Conservation (phyloP, 768 basidiomycete species). For the Lyophyllum decastes region DNA sequence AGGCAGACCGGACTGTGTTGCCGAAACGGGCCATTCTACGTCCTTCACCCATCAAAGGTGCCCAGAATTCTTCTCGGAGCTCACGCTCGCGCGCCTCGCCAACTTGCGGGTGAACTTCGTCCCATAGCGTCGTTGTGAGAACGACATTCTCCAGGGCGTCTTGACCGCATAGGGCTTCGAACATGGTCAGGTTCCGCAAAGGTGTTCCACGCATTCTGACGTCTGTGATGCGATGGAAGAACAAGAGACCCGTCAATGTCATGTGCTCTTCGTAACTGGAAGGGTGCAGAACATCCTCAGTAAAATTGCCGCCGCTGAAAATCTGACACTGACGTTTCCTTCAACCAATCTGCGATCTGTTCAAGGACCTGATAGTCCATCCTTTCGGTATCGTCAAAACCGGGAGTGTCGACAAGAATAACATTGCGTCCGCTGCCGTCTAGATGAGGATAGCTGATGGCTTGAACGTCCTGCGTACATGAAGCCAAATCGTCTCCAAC, state of each 20-base stretch:
- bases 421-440: constrained; percentile 18
- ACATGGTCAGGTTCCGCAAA: constrained; percentile 46
- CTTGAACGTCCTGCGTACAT: constrained; percentile 20
- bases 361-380: constrained; percentile 25
- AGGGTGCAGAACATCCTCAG: background rate
- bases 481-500: constrained; percentile 23
- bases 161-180: constrained; percentile 49
- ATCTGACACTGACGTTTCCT: constrained; percentile 19
- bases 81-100: constrained; percentile 40
- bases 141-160: constrained; percentile 33
- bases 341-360: constrained; percentile 25
- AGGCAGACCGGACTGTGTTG: constrained; percentile 35
- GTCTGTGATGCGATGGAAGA: constrained; percentile 45
- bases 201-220: constrained; percentile 41
- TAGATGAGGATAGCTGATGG: constrained; percentile 20
- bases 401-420: constrained; percentile 28
- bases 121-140: constrained; percentile 53
- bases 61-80: constrained; percentile 42
- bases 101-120: constrained; percentile 29
- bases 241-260: constrained; percentile 39
- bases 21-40: constrained; percentile 36
- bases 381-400: constrained; percentile 26
- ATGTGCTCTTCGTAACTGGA: constrained; percentile 24
- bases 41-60: constrained; percentile 40
- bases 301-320: background rate